Base-by-base conservation (phyloP, 1,139 yeast species). In the Suhomyces terraborum region DNA sequence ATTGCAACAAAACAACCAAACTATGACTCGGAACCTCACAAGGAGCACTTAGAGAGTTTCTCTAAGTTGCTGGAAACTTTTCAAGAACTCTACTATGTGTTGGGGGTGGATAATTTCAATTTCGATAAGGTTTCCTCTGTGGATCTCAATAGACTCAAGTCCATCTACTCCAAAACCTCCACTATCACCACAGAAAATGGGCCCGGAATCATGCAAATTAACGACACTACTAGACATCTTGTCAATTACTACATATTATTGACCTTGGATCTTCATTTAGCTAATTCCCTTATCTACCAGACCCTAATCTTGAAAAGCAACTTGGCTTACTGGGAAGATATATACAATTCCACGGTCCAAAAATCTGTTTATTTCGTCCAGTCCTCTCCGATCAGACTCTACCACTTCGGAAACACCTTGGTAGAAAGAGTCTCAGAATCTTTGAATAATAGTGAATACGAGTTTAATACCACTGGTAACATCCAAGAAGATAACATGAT, bases 291-390 rank as follows among this genome's bases (percentile, higher is more conserved):
- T 24, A 66, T 72, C 35, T 65, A 60, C 49, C 63, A 66, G 43
- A 66, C 75, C 1, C 54, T 71, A 29, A 45, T 57, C 10, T 57
- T 65, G 36, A 68, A 69, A 46, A 61, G 59, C 36, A 66, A 70
- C 42, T 52, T 63, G 46, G 56, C 58, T 6, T 72, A 71, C 47
- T 72, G 77, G 77, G 57, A 58, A 19, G 54, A 54, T 5, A 42
- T 71, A 32, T 49, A 55, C 29, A 49, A 52, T 26, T 67, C 73
- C 12, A 40, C 52, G 6, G 33, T 53, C 20, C 53, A 53, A 29
- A 69, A 67, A 46, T 28, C 58, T 26, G 44, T 66, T 9, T 72
- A 67, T 48, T 62, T 64, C 19, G 47, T 69, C 4, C 76, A 71
- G 47, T 60, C 63, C 4, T 45, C 59, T 8, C 77, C 77, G 1